These are phyloP conservation scores for Diaporthe destruens DNA, from an alignment of 2,329 filamentous ascomycete species.

Conservation along the genomic window DNA sequence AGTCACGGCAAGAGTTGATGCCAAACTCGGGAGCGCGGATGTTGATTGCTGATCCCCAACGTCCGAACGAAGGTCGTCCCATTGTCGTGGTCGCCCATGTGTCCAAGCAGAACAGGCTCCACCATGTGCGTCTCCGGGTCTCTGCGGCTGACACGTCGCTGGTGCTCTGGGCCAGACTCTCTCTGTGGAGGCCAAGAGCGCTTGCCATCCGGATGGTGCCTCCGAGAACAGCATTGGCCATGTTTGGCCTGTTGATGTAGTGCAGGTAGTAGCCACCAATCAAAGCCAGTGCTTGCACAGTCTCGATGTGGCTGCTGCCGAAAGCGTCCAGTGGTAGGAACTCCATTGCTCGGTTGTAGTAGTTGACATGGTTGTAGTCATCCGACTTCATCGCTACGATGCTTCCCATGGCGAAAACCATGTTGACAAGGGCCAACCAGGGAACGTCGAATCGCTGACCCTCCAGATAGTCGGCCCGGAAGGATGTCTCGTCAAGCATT, in stretches of 20 bases:
- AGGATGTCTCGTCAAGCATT: conserved; percentile 78
- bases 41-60: conserved; percentile 76
- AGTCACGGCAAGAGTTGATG: conserved; percentile 60
- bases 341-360: conserved; percentile 76
- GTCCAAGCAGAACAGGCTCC: conserved; percentile 80
- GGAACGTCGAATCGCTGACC: conserved; percentile 74
- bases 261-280: conserved; percentile 83
- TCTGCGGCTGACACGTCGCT: conserved; percentile 68
- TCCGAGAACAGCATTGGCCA: conserved; percentile 80
- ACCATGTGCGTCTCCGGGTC: conserved; percentile 77
- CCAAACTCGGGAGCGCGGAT: conserved; percentile 71
- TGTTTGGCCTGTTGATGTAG: conserved; percentile 82
- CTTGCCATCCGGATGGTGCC: conserved; percentile 81
- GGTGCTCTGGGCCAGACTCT: conserved; percentile 60
- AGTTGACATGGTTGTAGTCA: conserved; percentile 76
- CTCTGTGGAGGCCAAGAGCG: conserved; percentile 78
- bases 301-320: conserved; percentile 79
- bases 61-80: conserved; percentile 76
- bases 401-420: conserved; percentile 81
- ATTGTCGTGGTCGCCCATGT: conserved; percentile 80
- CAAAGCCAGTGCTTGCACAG: conserved; percentile 77
- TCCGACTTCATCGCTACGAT: conserved; percentile 75
- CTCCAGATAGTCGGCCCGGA: conserved; percentile 74
- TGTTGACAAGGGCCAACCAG: conserved; percentile 81
- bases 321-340: conserved; percentile 76